These are phyloP conservation scores for Daldinia caldariorum DNA, from an alignment of 495 filamentous ascomycete genomes.

Conservation along the genomic window DNA sequence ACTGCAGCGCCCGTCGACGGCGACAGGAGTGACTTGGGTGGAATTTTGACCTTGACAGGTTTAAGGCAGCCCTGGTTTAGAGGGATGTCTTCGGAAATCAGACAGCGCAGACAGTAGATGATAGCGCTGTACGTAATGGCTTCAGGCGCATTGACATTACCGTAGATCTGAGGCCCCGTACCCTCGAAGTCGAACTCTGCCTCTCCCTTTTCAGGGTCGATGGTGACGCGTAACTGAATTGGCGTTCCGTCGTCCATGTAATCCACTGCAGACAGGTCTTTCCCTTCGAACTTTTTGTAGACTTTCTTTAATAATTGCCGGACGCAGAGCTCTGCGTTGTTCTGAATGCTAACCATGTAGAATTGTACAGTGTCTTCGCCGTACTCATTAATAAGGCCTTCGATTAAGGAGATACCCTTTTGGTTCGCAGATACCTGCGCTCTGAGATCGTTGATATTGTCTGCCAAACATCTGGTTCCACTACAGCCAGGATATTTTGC, in stretches of 20 bases:
- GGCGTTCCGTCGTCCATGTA: slow-evolving; percentile 95
- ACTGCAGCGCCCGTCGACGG: slow-evolving; percentile 91
- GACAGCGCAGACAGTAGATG: slow-evolving; percentile 93
- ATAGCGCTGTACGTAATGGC: slow-evolving; percentile 95
- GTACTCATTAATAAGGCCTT: slow-evolving; percentile 85
- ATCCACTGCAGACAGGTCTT: slow-evolving; percentile 78
- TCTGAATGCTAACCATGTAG: slow-evolving; percentile 95
- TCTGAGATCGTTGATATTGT: slow-evolving; percentile 96
- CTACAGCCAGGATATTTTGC: slow-evolving; percentile 87
- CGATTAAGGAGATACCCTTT: slow-evolving; percentile 92
- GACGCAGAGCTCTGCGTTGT: slow-evolving; percentile 88
- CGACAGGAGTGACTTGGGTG: slow-evolving; percentile 81
- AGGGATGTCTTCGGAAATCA: slow-evolving; percentile 93
- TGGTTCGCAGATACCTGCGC: slow-evolving; percentile 96
- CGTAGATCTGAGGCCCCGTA: slow-evolving; percentile 93
- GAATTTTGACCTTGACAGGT: slow-evolving; percentile 87
- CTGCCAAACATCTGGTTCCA: slow-evolving; percentile 87
- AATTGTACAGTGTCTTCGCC: slow-evolving; percentile 90
- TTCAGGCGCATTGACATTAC: slow-evolving; percentile 93
- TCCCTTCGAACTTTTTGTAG: slow-evolving; percentile 77
- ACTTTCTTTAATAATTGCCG: slow-evolving; percentile 84
- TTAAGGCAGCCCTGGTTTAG: slow-evolving; percentile 95
- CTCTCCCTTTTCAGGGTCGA: slow-evolving; percentile 82
- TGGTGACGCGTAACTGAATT: slow-evolving; percentile 83
- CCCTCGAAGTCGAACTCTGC: slow-evolving; percentile 91